A percentile compares a stretch with the other conserved stretches of the same genome.
These are phyloP conservation scores for Exserohilum rostratum DNA, from an alignment of 2,329 filamentous ascomycete genomes.

Conservation along the genomic window DNA sequence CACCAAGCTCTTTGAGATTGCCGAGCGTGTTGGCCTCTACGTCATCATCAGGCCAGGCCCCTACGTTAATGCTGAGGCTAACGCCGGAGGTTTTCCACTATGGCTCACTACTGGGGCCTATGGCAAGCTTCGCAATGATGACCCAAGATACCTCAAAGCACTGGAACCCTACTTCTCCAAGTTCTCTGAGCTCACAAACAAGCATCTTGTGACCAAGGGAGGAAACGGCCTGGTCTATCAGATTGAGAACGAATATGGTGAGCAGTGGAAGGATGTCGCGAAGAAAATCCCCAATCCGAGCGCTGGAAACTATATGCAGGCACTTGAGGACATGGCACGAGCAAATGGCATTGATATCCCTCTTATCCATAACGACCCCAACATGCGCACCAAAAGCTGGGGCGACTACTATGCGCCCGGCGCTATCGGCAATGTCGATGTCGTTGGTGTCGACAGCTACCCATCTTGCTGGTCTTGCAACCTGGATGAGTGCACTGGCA, in stretches of 20 bases:
- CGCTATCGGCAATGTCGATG: slow-evolving; percentile 61
- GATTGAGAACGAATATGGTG: slow-evolving; percentile 62
- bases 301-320: slow-evolving; percentile 63
- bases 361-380: slow-evolving; percentile 65
- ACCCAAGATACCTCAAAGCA: slow-evolving; percentile 59
- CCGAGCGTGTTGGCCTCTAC: slow-evolving; percentile 61
- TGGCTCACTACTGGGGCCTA: slow-evolving; percentile 68
- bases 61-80: slow-evolving; percentile 69
- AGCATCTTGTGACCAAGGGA: slow-evolving; percentile 63
- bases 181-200: slow-evolving; percentile 58
- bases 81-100: slow-evolving; percentile 66
- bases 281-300: slow-evolving; percentile 57
- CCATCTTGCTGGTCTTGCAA: slow-evolving; percentile 68
- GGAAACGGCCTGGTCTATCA: slow-evolving; percentile 63
- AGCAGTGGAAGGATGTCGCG: slow-evolving; percentile 47
- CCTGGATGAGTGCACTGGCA: slow-evolving; percentile 64
- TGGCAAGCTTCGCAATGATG: slow-evolving; percentile 59
- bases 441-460: slow-evolving; percentile 60
- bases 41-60: slow-evolving; percentile 64
- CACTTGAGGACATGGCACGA: slow-evolving; percentile 60
- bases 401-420: slow-evolving; percentile 63
- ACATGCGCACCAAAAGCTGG: slow-evolving; percentile 64
- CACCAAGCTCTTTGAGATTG: slow-evolving; percentile 58
- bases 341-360: slow-evolving; percentile 65
- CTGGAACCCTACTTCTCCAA: slow-evolving; percentile 61